These are phyloP conservation scores for Aureobasidium subglaciale DNA, from an alignment of 2,329 filamentous ascomycete species.

Conservation along the genomic window DNA sequence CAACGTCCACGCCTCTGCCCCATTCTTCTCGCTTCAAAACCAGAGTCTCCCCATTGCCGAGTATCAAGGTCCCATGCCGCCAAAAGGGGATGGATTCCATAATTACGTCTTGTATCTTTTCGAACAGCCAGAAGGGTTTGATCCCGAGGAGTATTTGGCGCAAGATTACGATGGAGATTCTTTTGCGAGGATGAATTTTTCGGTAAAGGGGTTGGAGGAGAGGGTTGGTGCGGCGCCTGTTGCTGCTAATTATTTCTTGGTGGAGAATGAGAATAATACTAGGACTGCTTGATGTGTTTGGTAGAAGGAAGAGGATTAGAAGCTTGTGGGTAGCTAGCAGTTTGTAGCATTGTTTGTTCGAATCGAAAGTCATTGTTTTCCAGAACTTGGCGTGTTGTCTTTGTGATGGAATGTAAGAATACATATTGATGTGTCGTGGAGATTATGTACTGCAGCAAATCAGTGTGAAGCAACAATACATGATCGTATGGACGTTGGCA, in stretches of 20 bases:
- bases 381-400: too few relatives aligned
- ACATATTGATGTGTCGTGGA: too few relatives aligned
- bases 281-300: background rate
- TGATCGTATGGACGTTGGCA: too few relatives aligned
- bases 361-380: too few relatives aligned
- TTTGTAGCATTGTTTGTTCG: too few relatives aligned
- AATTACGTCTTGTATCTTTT: constrained; percentile 28
- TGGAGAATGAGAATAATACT: constrained; percentile 8
- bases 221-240: constrained; percentile 20
- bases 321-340: too few relatives aligned
- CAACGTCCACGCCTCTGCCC: constrained; percentile 16
- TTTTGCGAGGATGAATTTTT: constrained; percentile 22
- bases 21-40: constrained; percentile 18
- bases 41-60: constrained; percentile 19
- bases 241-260: constrained; percentile 23
- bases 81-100: constrained; percentile 24
- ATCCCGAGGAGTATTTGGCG: constrained; percentile 16
- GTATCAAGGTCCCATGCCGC: constrained; percentile 23
- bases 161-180: constrained; percentile 13
- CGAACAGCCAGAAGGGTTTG: constrained; percentile 22
- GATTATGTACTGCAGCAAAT: too few relatives aligned
- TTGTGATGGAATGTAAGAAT: too few relatives aligned
- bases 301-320: background rate
- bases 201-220: constrained; percentile 19
- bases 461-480: too few relatives aligned